A percentile compares a stretch with the other conserved stretches of the same genome.
These are phyloP conservation scores for Orobanche coerulescens DNA, from an alignment of 257 asterid species.

Conservation along the genomic window DNA sequence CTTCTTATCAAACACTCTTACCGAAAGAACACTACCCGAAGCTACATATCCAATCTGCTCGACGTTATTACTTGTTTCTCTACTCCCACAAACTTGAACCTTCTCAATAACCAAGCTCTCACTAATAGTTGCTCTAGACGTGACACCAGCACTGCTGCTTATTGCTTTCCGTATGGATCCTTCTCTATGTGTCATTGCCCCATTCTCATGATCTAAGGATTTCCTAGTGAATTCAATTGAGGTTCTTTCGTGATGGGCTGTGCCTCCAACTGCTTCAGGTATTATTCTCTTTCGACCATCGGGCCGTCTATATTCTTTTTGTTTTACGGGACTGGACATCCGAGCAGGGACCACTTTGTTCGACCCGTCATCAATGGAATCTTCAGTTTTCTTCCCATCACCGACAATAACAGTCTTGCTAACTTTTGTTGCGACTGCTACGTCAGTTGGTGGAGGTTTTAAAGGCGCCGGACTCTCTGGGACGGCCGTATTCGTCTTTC, in stretches of 20 bases:
- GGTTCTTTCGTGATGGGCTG: slow-evolving; percentile 47
- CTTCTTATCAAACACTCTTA: slow-evolving; percentile 63
- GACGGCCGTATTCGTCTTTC: slow-evolving; percentile 30
- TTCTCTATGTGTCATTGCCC: slow-evolving; percentile 25
- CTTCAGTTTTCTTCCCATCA: slow-evolving; percentile 49
- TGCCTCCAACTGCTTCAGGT: slow-evolving; percentile 93
- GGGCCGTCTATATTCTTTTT: slow-evolving; percentile 85
- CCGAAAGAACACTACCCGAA: slow-evolving; percentile 45
- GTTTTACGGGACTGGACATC: slow-evolving; percentile 81
- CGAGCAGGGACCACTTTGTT: slow-evolving; percentile 42
- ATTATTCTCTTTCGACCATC: slow-evolving; percentile 99
- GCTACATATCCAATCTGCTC: slow-evolving; percentile 55
- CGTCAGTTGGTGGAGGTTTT: slow-evolving; percentile 39
- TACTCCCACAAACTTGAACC: slow-evolving; percentile 51
- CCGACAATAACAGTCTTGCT: slow-evolving; percentile 30
- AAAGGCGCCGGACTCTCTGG: slow-evolving; percentile 36
- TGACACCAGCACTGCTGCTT: slow-evolving; percentile 57
- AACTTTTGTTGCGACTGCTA: slow-evolving; percentile 32
- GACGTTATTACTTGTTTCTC: slow-evolving; percentile 42
- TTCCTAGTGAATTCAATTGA: slow-evolving; percentile 38
- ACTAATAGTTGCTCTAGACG: slow-evolving; percentile 72
- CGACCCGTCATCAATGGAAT: slow-evolving; percentile 35
- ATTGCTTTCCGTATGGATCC: slow-evolving; percentile 41
- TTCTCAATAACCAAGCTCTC: slow-evolving; percentile 85
- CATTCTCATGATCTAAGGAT: slow-evolving; percentile 37